These are phyloP conservation scores for Cruciata laevipes DNA, from an alignment of 257 asterid genomes.

Conservation along the genomic window DNA sequence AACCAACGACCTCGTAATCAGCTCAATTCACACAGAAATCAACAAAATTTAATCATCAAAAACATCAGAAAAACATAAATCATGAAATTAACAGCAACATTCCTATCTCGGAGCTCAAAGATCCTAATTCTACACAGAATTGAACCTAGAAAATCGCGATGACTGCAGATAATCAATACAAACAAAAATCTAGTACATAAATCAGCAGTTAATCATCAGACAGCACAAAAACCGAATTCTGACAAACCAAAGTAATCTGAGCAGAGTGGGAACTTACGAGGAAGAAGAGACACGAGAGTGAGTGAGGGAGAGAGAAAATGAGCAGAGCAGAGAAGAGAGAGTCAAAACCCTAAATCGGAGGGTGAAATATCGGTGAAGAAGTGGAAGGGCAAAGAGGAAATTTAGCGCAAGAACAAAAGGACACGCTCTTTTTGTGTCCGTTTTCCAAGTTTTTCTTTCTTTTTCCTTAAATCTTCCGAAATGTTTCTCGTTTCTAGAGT, in stretches of 20 bases:
- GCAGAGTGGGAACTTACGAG: constrained; percentile 12
- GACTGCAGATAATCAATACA: background rate
- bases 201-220: background rate
- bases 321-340: constrained; percentile 9
- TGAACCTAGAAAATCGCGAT: background rate
- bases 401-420: constrained; percentile 16
- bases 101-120: background rate
- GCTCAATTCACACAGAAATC: background rate
- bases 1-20: background rate
- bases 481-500: background rate
- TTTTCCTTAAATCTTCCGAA: background rate
- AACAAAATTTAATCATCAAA: background rate
- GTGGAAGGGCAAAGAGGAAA: constrained; percentile 29
- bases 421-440: constrained; percentile 20
- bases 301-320: constrained; percentile 11
- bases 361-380: constrained; percentile 24
- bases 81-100: constrained; percentile 12
- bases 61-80: background rate
- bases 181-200: background rate
- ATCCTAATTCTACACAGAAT: background rate
- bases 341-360: constrained; percentile 44
- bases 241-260: background rate
- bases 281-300: background rate
- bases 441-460: constrained; percentile 6
- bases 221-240: background rate